phyloP scores from a whole-genome alignment of 2,329 filamentous ascomycete species.

The Ophiocordyceps unilateralis region DNA sequence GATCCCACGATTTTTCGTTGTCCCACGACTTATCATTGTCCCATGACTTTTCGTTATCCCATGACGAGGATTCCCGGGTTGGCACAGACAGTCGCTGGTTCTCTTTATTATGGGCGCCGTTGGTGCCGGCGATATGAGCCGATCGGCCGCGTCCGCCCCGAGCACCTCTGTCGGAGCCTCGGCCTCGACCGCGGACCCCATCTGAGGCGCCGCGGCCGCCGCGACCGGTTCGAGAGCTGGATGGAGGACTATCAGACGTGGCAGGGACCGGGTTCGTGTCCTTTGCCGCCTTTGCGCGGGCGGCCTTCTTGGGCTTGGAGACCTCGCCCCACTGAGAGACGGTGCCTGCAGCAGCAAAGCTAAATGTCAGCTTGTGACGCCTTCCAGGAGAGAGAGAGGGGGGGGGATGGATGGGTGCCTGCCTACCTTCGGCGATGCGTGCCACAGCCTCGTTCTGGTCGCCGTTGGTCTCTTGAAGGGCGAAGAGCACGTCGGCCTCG shows the following conservation, averaged over 20 bases:
- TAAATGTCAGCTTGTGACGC: constrained; percentile 4
- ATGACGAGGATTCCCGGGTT: constrained; percentile 47
- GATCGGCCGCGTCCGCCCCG: constrained; percentile 48
- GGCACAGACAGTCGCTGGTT: constrained; percentile 42
- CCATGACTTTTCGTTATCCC: constrained; percentile 29
- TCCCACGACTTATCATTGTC: constrained; percentile 16
- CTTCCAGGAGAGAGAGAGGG: neutral
- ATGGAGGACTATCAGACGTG: constrained; percentile 25
- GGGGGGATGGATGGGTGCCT: neutral
- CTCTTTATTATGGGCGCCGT: constrained; percentile 43
- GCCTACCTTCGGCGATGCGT: constrained; percentile 60
- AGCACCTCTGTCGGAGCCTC: constrained; percentile 45
- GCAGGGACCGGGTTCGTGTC: constrained; percentile 37
- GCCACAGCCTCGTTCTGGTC: constrained; percentile 60
- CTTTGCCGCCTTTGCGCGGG: constrained; percentile 56
- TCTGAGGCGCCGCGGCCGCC: constrained; percentile 46
- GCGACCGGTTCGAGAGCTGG: constrained; percentile 30
- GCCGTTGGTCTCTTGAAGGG: constrained; percentile 73
- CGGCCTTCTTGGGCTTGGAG: constrained; percentile 62
- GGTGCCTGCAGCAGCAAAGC: constrained; percentile 33
- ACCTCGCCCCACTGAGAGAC: constrained; percentile 77
- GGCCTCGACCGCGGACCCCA: constrained; percentile 42
- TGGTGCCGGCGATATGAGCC: constrained; percentile 32
- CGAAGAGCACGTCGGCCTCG: constrained; percentile 84
- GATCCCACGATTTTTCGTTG: neutral